A percentile compares a stretch with the other conserved stretches of the same genome.
phyloP scores from a whole-genome alignment of 2,329 filamentous ascomycete genomes.

The Lachnellula occidentalis region DNA sequence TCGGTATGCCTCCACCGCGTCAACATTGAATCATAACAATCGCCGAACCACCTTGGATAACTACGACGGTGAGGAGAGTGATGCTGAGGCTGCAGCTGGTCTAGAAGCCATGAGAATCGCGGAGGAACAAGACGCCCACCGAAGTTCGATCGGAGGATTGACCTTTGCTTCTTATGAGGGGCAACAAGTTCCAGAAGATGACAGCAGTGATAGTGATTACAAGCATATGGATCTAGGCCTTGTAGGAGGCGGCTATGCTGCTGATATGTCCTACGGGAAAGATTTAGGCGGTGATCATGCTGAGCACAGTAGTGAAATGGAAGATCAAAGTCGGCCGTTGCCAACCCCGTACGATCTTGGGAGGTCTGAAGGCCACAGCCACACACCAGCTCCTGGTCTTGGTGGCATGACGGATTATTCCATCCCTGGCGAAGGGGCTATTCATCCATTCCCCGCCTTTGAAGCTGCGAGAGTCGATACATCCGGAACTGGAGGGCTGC shows the following conservation, averaged over 20 bases:
- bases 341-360: slow-evolving; percentile 39
- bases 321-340: slow-evolving; percentile 43
- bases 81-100: slow-evolving; percentile 81
- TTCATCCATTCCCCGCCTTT: slow-evolving; percentile 53
- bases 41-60: slow-evolving; percentile 31
- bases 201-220: slow-evolving; percentile 67
- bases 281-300: slow-evolving; percentile 30
- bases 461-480: slow-evolving; percentile 61
- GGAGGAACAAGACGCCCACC: slow-evolving; percentile 68
- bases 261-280: slow-evolving; percentile 55
- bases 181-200: slow-evolving; percentile 37
- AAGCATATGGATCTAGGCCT: slow-evolving; percentile 66
- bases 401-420: slow-evolving; percentile 33
- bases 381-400: slow-evolving; percentile 23
- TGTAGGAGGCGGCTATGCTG: slow-evolving; percentile 67
- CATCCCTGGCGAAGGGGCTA: slow-evolving; percentile 44
- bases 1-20: slow-evolving; percentile 46
- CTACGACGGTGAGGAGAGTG: slow-evolving; percentile 68
- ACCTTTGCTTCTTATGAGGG: slow-evolving; percentile 43
- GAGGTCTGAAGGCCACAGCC: slow-evolving; percentile 26
- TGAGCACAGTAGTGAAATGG: slow-evolving; percentile 34
- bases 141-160: slow-evolving; percentile 47
- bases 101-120: slow-evolving; percentile 78
- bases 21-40: slow-evolving; percentile 37
- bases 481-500: slow-evolving; percentile 81